Evolutionary conservation across 2,329 filamentous ascomycete species (phyloP).

Genomic region (Colletotrichum neosansevieriae): DNA sequence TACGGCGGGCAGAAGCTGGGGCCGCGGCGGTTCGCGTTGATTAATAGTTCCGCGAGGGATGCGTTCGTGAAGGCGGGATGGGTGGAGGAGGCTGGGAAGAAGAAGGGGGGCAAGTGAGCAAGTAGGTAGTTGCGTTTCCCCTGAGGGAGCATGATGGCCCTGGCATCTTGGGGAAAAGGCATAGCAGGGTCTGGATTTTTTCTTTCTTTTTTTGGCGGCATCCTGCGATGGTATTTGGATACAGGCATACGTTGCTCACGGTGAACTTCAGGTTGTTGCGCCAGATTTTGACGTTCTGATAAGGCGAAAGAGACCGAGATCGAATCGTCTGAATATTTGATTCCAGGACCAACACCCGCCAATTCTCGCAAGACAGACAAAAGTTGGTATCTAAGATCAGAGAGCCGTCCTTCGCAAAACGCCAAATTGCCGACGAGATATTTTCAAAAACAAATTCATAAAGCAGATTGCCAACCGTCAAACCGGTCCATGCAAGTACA

Average conservation of each 20-base stretch:
- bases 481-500: conserved; percentile 32
- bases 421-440: conserved; percentile 25
- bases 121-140: no score
- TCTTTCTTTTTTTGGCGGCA: no score
- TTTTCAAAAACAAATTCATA: conserved; percentile 12
- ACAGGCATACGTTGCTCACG: not conserved
- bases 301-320: not conserved
- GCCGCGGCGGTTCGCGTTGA: conserved; percentile 88
- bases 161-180: no score
- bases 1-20: conserved; percentile 93
- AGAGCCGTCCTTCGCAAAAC: conserved; percentile 32
- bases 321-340: conserved; percentile 21
- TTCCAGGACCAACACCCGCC: not conserved
- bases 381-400: conserved; percentile 40
- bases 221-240: not conserved
- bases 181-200: no score
- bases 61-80: conserved; percentile 83
- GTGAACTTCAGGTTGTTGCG: not conserved
- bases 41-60: conserved; percentile 88
- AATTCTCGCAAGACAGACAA: conserved; percentile 31
- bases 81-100: conserved; percentile 66
- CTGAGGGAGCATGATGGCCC: no score
- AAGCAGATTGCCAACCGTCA: conserved; percentile 37
- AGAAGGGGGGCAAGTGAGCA: conserved; percentile 51
- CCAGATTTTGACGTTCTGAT: not conserved